Evolutionary conservation across 345 rosid species (phyloP), one percentile per base, ranked within the genome.

Genomic region (Rhodamnia argentea): DNA sequence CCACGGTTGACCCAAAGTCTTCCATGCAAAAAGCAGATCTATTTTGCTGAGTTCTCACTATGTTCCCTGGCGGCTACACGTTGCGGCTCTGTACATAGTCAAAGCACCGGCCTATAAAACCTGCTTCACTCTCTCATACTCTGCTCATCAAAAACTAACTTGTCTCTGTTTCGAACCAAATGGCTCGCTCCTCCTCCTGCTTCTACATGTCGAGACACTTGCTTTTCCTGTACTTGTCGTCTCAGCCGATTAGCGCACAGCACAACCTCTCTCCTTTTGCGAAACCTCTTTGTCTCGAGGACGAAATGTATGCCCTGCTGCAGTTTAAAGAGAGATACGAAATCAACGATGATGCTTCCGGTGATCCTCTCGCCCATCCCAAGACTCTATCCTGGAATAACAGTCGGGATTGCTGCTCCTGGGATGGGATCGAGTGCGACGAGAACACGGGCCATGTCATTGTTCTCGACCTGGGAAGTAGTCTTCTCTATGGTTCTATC

Each of bases 351-450:
- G 4, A 24, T 22, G 6, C 20, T 42, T 42, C 11, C 23, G 54
- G 8, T 47, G 15, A 1, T 59, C 62, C 84, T 54, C 47, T 54
- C 27, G 44, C 74, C 8, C 32, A 86, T 82, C 84, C 87, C 82
- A 82, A 59, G 85, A 60, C 83, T 22, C 54, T 60, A 24, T 83
- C 83, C 7, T 86, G 88, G 88, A 57, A 62, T 12, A 29, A 10
- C 1, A 58, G 6, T 58, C 52, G 18, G 42, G 76, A 84, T 56
- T 84, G 83, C 62, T 85, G 83, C 58, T 81, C 32, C 12, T 86
- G 85, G 85, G 82, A 83, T 59, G 87, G 87, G 15, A 85, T 86
- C 55, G 44, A 12, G 37, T 86, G 87, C 44, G 85, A 86, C 40
- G 16, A 59, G 51, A 26, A 3, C 13, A 60, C 85, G 0, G 88